These are phyloP conservation scores for Datisca glomerata DNA, from an alignment of 306 rosid genomes.

Conservation along the genomic window DNA sequence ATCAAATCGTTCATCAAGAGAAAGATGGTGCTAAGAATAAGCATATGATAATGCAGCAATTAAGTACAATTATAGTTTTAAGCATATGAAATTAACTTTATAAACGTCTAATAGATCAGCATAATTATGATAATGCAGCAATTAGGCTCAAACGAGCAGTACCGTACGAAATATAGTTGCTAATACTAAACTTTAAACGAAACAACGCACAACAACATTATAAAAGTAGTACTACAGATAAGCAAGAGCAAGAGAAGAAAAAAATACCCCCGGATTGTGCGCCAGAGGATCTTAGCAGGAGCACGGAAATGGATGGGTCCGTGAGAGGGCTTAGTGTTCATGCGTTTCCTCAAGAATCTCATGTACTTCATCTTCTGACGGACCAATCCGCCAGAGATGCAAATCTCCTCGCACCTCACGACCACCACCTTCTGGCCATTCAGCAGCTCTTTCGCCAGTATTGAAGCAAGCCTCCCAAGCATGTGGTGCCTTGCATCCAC, in stretches of 20 bases:
- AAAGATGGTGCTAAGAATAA: no score
- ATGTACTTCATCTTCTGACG: slow-evolving; percentile 60
- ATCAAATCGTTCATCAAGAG: no score
- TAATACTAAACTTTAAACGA: no score
- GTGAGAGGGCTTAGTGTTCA: slow-evolving; percentile 64
- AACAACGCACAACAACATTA: no score
- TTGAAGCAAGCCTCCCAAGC: slow-evolving; percentile 46
- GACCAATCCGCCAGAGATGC: slow-evolving; percentile 45
- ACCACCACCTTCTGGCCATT: slow-evolving; percentile 55
- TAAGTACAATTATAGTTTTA: no score
- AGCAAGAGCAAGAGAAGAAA: no score
- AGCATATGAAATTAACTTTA: no score
- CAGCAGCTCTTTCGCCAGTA: slow-evolving; percentile 46
- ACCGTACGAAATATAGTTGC: no score
- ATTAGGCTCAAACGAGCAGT: no score
- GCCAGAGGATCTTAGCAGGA: slow-evolving; percentile 56
- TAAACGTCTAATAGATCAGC: no score
- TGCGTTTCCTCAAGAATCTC: slow-evolving; percentile 53
- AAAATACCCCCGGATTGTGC: slow-evolving; percentile 69
- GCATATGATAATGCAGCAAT: no score
- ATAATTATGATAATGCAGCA: no score
- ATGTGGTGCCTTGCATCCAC: slow-evolving; percentile 60
- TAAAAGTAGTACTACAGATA: background rate
- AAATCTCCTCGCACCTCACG: slow-evolving; percentile 53
- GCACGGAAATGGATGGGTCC: slow-evolving; percentile 67